These are phyloP conservation scores for Neopestalotiopsis sp. DNA, from an alignment of 2,329 filamentous ascomycete genomes.

Conservation along the genomic window DNA sequence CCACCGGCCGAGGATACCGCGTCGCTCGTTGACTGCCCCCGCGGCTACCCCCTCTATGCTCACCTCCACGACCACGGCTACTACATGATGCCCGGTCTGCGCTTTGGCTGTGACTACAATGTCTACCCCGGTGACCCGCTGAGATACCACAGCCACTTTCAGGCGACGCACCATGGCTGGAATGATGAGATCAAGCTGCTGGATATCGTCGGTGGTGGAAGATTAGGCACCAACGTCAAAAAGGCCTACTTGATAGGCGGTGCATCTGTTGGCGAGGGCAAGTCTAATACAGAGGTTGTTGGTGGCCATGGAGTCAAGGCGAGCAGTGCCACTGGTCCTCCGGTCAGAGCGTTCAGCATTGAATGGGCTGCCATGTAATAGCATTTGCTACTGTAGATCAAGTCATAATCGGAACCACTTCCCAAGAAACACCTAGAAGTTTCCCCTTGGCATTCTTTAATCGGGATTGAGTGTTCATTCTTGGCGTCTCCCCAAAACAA, in stretches of 20 bases:
- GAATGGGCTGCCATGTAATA: conserved; percentile 35
- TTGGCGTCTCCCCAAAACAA: not conserved
- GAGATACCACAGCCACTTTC: conserved; percentile 93
- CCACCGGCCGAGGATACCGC: conserved; percentile 17
- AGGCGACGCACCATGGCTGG: conserved; percentile 85
- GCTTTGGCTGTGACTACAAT: conserved; percentile 93
- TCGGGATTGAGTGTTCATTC: not conserved
- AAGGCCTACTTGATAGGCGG: conserved; percentile 92
- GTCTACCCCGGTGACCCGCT: conserved; percentile 95
- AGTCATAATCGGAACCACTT: not conserved
- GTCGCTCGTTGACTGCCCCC: conserved; percentile 38
- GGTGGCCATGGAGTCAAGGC: not conserved
- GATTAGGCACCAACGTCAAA: conserved; percentile 93
- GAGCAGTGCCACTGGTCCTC: conserved; percentile 15
- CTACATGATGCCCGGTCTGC: conserved; percentile 88
- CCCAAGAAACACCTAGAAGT: not conserved
- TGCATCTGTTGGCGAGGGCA: conserved; percentile 39
- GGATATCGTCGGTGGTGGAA: conserved; percentile 83
- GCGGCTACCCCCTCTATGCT: conserved; percentile 77
- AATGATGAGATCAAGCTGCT: conserved; percentile 84
- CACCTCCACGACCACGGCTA: conserved; percentile 81
- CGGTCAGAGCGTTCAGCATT: conserved; percentile 29
- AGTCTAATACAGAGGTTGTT: not conserved
- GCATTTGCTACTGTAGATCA: not conserved
- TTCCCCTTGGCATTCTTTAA: not conserved